phyloP scores from a whole-genome alignment of 2,329 filamentous ascomycete species.

The Cladosporium sp. region DNA sequence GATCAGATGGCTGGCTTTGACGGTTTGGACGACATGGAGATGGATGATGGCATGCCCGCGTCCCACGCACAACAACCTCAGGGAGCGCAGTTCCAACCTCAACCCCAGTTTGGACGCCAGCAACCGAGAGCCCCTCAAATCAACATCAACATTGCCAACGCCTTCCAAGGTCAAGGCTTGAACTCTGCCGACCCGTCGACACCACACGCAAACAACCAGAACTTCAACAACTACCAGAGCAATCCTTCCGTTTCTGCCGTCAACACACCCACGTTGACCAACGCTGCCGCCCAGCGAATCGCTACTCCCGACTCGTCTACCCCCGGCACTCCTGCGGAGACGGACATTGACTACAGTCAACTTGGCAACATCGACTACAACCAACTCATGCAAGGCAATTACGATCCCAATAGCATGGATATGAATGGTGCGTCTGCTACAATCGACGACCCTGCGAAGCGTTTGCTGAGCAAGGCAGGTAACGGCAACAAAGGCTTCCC shows the following conservation, averaged over 20 bases:
- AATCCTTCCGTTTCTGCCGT: slow-evolving; percentile 97
- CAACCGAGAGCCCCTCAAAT: slow-evolving; percentile 62
- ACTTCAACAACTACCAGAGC: slow-evolving; percentile 69
- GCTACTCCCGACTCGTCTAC: slow-evolving; percentile 62
- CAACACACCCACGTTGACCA: slow-evolving; percentile 86
- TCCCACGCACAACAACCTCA: slow-evolving; percentile 44
- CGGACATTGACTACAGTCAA: slow-evolving; percentile 51
- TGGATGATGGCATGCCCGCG: slow-evolving; percentile 71
- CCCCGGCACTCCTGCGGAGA: slow-evolving; percentile 65
- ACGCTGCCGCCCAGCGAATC: slow-evolving; percentile 58
- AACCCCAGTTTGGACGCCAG: slow-evolving; percentile 51
- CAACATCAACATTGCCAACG: slow-evolving; percentile 73
- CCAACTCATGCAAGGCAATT: slow-evolving; percentile 36
- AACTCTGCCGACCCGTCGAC: slow-evolving; percentile 83
- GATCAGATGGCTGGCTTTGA: slow-evolving; percentile 33
- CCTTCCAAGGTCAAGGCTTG: slow-evolving; percentile 64
- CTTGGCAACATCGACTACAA: slow-evolving; percentile 32
- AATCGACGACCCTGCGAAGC: slow-evolving; percentile 93
- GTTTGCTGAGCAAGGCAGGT: slow-evolving; percentile 77
- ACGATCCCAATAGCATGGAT: slow-evolving; percentile 38
- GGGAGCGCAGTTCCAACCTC: slow-evolving; percentile 39
- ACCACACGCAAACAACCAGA: slow-evolving; percentile 61
- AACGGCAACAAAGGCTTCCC: slow-evolving; percentile 48
- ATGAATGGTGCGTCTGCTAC: slow-evolving; percentile 46
- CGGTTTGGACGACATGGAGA: slow-evolving; percentile 89